Conservation (phyloP, 768 basidiomycete species). For the Lactifluus piperatus region DNA sequence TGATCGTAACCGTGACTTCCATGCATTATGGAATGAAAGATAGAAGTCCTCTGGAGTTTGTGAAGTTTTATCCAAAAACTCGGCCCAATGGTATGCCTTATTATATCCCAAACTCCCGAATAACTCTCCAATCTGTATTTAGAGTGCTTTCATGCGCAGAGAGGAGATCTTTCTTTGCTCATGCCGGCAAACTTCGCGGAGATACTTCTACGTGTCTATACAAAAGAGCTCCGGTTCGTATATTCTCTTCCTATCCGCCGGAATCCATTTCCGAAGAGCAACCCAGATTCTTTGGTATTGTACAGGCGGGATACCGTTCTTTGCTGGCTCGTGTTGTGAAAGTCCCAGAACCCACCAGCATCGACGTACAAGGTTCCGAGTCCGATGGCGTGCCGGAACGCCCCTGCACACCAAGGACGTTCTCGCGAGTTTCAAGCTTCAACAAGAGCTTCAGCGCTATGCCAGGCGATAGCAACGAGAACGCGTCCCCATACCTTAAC, state of each 20-base stretch:
- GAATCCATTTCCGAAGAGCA: not conserved
- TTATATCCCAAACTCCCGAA: not conserved
- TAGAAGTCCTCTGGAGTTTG: conserved; percentile 55
- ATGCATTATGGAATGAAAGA: conserved; percentile 76
- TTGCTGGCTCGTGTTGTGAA: conserved; percentile 24
- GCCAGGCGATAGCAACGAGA: not conserved
- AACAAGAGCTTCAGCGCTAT: conserved; percentile 12
- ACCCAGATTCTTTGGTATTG: conserved; percentile 43
- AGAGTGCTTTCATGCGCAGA: conserved; percentile 39
- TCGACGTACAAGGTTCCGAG: conserved; percentile 9
- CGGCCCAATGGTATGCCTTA: conserved; percentile 41
- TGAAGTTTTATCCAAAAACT: conserved; percentile 68
- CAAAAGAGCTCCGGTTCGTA: conserved; percentile 44
- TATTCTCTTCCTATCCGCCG: not conserved
- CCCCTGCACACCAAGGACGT: conserved; percentile 11
- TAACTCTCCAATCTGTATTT: not conserved
- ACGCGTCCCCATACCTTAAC: conserved; percentile 5
- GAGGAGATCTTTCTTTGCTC: conserved; percentile 54
- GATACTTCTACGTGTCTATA: conserved; percentile 58
- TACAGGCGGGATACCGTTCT: conserved; percentile 60
- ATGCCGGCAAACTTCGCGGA: conserved; percentile 64
- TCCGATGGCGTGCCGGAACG: conserved; percentile 9
- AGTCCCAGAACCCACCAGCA: conserved; percentile 1
- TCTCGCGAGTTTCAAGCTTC: conserved; percentile 10
- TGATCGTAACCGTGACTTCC: conserved; percentile 54